Evolutionary conservation across 306 rosid genomes (phyloP).

Genomic region (Vigna angularis): DNA sequence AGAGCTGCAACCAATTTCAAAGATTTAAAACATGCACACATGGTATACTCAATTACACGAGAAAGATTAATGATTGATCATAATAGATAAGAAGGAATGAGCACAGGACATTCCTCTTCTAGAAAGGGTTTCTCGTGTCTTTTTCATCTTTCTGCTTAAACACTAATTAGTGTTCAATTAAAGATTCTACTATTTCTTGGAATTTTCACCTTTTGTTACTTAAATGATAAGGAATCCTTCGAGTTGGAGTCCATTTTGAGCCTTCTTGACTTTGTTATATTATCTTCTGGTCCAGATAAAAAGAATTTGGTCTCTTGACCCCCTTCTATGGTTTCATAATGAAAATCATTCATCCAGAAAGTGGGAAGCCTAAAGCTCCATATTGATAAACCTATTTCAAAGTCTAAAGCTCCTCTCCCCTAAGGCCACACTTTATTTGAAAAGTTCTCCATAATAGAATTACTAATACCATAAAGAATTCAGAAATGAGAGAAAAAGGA

Average conservation of each 20-base stretch:
- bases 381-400: conserved; percentile 8
- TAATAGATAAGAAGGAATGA: conserved; percentile 20
- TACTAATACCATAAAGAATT: neutral
- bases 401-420: neutral
- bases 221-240: neutral
- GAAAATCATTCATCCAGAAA: neutral
- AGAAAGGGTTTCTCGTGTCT: neutral
- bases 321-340: neutral
- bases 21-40: conserved; percentile 29
- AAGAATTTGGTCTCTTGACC: neutral
- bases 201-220: neutral
- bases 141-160: neutral
- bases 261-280: neutral
- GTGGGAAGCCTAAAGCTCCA: neutral
- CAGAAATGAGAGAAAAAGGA: no score
- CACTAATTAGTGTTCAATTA: neutral
- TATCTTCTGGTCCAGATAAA: neutral
- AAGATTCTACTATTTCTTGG: conserved; percentile 21
- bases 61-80: neutral
- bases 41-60: conserved; percentile 26
- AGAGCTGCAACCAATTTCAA: conserved; percentile 68
- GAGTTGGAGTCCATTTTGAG: neutral
- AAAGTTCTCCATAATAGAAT: neutral
- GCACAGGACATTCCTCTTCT: conserved; percentile 14
- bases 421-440: neutral